These are phyloP conservation scores for Pyrenula aspistea DNA, from an alignment of 495 filamentous ascomycete species.

Conservation along the genomic window DNA sequence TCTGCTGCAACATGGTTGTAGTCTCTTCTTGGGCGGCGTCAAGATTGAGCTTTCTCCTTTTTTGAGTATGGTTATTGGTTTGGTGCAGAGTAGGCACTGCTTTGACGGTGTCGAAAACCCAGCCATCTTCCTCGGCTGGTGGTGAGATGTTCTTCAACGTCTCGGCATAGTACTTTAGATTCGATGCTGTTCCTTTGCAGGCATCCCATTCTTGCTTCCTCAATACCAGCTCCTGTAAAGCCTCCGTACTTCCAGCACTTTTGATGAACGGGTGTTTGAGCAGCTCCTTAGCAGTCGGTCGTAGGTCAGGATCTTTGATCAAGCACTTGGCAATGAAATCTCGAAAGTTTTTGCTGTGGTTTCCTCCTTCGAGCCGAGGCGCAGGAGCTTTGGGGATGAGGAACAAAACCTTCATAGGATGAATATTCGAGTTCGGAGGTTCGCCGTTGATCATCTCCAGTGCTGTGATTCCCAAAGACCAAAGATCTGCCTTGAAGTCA, in stretches of 20 bases:
- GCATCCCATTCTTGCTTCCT: slow-evolving; percentile 71
- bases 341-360: slow-evolving; percentile 82
- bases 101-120: slow-evolving; percentile 97
- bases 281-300: slow-evolving; percentile 82
- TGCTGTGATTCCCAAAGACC: slow-evolving; percentile 93
- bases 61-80: slow-evolving; percentile 16
- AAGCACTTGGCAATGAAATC: slow-evolving; percentile 86
- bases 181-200: slow-evolving; percentile 42
- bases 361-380: slow-evolving; percentile 68
- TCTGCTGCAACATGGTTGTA: slow-evolving; percentile 25
- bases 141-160: slow-evolving; percentile 64
- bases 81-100: slow-evolving; percentile 30
- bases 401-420: slow-evolving; percentile 99
- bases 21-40: slow-evolving; percentile 14
- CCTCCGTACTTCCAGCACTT: slow-evolving; percentile 71
- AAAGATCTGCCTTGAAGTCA: slow-evolving; percentile 95
- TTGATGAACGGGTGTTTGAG: slow-evolving; percentile 81
- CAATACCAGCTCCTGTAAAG: slow-evolving; percentile 76
- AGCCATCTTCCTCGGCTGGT: slow-evolving; percentile 65
- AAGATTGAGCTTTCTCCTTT: slow-evolving; percentile 8
- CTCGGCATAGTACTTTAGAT: slow-evolving; percentile 81
- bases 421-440: slow-evolving; percentile 77
- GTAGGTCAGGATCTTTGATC: slow-evolving; percentile 74
- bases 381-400: slow-evolving; percentile 86
- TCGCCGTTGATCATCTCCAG: slow-evolving; percentile 90